Evolutionary conservation across 1,139 yeast species (phyloP).

Genomic region (Ogataea hybrid): DNA sequence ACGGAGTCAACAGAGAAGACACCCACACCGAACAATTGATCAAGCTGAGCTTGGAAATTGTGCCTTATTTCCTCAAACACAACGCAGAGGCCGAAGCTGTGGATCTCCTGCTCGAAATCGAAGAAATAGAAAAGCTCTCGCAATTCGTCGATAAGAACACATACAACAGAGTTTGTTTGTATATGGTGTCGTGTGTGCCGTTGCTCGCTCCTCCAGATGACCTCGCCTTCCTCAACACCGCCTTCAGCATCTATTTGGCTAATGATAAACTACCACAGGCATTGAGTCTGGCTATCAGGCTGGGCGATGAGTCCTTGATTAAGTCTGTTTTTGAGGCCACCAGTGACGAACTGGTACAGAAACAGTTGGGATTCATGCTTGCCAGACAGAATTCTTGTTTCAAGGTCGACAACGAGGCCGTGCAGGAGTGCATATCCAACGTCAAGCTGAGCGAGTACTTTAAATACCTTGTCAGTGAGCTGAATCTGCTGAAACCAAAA

Average conservation of each 20-base stretch:
- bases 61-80: conserved; percentile 88
- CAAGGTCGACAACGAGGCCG: conserved; percentile 64
- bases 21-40: conserved; percentile 38
- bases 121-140: conserved; percentile 77
- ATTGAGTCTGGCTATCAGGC: conserved; percentile 79
- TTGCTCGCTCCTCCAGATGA: conserved; percentile 96
- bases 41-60: conserved; percentile 70
- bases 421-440: conserved; percentile 85
- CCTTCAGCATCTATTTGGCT: conserved; percentile 80
- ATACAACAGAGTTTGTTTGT: conserved; percentile 84
- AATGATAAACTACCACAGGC: conserved; percentile 89
- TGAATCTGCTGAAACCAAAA: conserved; percentile 84
- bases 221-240: conserved; percentile 79
- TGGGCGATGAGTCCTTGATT: conserved; percentile 79
- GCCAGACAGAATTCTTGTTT: conserved; percentile 86
- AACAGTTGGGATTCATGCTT: conserved; percentile 87
- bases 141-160: conserved; percentile 84
- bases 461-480: conserved; percentile 76
- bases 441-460: conserved; percentile 76
- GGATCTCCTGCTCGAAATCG: conserved; percentile 86
- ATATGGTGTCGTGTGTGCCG: conserved; percentile 95
- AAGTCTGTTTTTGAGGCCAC: conserved; percentile 77
- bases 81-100: conserved; percentile 99
- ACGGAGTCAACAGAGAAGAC: conserved; percentile 20
- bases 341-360: conserved; percentile 68